Evolutionary conservation across 2,329 filamentous ascomycete species (phyloP), one percentile per base, ranked within the genome.

Genomic region (Bipolaris oryzae): DNA sequence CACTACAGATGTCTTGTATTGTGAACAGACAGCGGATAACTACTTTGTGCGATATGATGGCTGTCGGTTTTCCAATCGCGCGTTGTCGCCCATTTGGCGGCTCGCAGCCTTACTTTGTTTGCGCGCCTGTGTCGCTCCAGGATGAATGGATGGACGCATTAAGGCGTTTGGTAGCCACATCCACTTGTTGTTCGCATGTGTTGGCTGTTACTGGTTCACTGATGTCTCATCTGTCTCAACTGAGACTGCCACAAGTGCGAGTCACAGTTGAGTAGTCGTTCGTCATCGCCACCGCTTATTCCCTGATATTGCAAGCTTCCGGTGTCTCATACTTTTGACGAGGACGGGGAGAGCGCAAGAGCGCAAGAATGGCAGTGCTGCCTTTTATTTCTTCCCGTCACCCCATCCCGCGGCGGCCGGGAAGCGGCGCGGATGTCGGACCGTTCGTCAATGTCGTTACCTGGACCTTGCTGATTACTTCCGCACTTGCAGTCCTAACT

Each of bases 391-490:
- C 64, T 59, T 62, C 61, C 20, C 66, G 62, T 45, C 57, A 62
- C 44, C 60, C 60, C 31, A 63, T 73, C 44, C 60, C 63, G 56
- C 73, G 73, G 49, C 60, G 68, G 33, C 70, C 67, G 6, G 71
- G 71, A 47, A 73, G 69, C 18, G 60, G 59, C 25, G 46, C 65
- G 41, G 55, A 73, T 49, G 50, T 74, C 45, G 73, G 73, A n/a
- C 73, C 71, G 16, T 75, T 69, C 45, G 49, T 75, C 45, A 67
- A 74, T 50, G 73, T 75, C 44, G 62, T 75, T 50, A 73, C 70
- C 46, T 75, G 73, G 73, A 61, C 74, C 35, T 55, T 75, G 13
- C 57, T 74, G 16, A 72, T 74, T 41, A 74, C 72, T 44, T 72
- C 69, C 15, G 67, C 63, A 15, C 50, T 74, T 50, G 72, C 72